phyloP scores from a whole-genome alignment of 1,139 yeast genomes.

The Candida sanyaensis region DNA sequence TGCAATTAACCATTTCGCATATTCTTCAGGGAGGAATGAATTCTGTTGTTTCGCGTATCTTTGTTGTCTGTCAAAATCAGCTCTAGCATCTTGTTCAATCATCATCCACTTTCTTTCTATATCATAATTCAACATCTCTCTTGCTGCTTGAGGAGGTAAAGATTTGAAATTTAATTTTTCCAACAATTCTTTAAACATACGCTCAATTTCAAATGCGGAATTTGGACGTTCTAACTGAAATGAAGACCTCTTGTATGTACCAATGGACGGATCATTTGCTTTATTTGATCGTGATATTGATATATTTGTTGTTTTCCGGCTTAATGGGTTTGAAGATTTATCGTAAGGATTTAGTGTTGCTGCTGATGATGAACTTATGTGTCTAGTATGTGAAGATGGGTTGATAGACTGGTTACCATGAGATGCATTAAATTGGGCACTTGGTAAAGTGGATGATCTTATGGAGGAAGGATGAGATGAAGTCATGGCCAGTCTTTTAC shows the following conservation, averaged over 20 bases:
- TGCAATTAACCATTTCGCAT: conserved; percentile 73
- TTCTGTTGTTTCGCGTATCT: conserved; percentile 36
- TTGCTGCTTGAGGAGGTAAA: conserved; percentile 74
- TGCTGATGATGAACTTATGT: conserved; percentile 30
- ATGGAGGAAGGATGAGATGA: conserved; percentile 2
- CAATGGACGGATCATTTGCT: conserved; percentile 19
- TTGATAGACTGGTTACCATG: conserved; percentile 23
- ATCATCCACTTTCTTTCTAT: conserved; percentile 89
- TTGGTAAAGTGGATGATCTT: conserved; percentile 1
- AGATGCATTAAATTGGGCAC: background rate
- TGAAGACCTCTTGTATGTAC: background rate
- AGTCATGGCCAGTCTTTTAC: conserved; percentile 16
- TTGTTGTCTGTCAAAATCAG: conserved; percentile 68
- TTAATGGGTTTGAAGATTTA: conserved; percentile 18
- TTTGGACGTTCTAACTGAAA: conserved; percentile 54
- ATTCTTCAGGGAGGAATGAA: conserved; percentile 68
- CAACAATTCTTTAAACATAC: conserved; percentile 69
- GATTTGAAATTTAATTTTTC: conserved; percentile 81
- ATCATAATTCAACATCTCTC: conserved; percentile 75
- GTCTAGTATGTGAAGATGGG: conserved; percentile 40
- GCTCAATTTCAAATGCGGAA: conserved; percentile 61
- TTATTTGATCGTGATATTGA: conserved; percentile 37
- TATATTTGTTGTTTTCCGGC: conserved; percentile 19
- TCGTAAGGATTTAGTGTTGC: conserved; percentile 36
- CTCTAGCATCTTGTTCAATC: conserved; percentile 81